Base-by-base conservation (phyloP, 2,329 filamentous ascomycete genomes). In the Penicillium sp. region DNA sequence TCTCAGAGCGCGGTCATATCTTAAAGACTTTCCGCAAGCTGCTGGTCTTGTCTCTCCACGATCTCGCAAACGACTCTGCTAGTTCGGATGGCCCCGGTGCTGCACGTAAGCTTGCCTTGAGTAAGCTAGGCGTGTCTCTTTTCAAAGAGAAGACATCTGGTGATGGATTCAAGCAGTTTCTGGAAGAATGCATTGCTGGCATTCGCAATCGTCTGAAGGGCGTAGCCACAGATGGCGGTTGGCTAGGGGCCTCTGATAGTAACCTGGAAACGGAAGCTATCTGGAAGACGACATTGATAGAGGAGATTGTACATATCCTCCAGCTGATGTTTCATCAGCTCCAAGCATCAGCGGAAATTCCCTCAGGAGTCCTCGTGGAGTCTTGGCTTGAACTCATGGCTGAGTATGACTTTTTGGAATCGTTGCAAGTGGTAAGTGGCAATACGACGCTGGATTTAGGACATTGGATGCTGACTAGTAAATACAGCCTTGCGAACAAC, bases 311-410 rank as follows among this genome's bases (percentile, higher is more conserved):
- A 34, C 89, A 94, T 67, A 82, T 87, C 36, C 79, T 94, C 72
- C 87, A 91, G 45, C 79, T 92, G 14, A 76, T 91, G 21, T 90
- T 92, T 63, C 82, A 91, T 61, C 79, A 89, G 18, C 74, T 91
- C 29, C 87, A 89, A 59, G 75, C 83, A 43, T 80, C 82, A 47
- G 71, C 78, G 33, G 75, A 79, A 43, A 83, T 90, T 63, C 79
- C 85, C 11, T 78, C 85, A 14, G 79, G 83, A 16, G 76, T 81
- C 13, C 72, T 86, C 6, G 79, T 92, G 16, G 76, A 84, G 34
- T 79, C 83, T 59, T 96, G 91, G 91, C 91, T 92, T 64, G 76
- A 81, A n/a, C 75, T 92, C 46, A 87, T 92, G 80, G 78, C 82
- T 37, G 78, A 83, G 13, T 87, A 84, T 65, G 77, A 75, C 47